Conservation (phyloP, 1,139 yeast species). For the Kluyveromyces sp. region DNA sequence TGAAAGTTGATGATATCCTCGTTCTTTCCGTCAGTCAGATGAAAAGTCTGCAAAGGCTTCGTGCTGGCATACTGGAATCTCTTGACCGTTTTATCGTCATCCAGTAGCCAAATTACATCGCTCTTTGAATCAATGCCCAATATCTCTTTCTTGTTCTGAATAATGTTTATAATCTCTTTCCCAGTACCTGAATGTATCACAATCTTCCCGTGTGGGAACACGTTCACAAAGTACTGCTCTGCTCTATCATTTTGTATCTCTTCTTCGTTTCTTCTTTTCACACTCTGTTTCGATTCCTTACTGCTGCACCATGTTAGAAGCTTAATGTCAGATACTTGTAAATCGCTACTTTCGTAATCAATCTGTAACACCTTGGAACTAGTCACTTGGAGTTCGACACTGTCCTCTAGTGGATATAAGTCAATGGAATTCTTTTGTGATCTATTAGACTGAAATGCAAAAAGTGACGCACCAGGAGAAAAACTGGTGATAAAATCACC, state of each 20-base stretch:
- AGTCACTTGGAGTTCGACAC: conserved; percentile 22
- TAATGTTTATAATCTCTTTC: conserved; percentile 30
- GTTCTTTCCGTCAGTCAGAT: conserved; percentile 28
- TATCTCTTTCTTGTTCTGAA: conserved; percentile 27
- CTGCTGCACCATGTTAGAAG: conserved; percentile 27
- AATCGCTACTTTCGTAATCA: conserved; percentile 29
- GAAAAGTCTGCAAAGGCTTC: conserved; percentile 30
- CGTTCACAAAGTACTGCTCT: conserved; percentile 27
- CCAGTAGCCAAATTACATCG: conserved; percentile 27
- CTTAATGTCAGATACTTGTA: conserved; percentile 21
- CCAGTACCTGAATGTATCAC: conserved; percentile 30
- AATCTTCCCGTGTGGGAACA: conserved; percentile 26
- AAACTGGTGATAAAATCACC: conserved; percentile 25
- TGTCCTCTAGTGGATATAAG: conserved; percentile 28
- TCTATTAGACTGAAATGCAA: conserved; percentile 30
- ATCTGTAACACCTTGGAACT: conserved; percentile 28
- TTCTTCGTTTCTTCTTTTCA: conserved; percentile 7
- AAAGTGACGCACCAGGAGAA: conserved; percentile 25
- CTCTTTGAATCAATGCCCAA: conserved; percentile 23
- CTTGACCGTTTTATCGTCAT: conserved; percentile 28
- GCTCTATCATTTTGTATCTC: not conserved
- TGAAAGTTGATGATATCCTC: conserved; percentile 26
- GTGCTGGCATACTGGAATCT: conserved; percentile 24
- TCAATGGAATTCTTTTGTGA: conserved; percentile 28
- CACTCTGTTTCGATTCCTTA: conserved; percentile 13